Evolutionary conservation across 805 yeast genomes (phyloP).

Genomic region (Debaryomyces maramus): DNA sequence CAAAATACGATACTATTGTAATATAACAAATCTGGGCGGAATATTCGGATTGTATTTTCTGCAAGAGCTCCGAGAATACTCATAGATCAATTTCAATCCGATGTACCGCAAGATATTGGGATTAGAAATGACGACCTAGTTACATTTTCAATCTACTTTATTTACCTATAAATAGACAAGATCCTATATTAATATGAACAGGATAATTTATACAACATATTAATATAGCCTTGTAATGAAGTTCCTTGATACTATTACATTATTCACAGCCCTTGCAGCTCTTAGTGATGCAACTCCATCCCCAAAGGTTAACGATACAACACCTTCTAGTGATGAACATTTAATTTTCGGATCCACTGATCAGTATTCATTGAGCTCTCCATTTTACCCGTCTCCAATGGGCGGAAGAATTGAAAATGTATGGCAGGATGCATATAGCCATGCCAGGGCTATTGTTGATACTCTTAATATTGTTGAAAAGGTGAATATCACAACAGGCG

Average conservation of each 20-base stretch:
- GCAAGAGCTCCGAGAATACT: too few species aligned
- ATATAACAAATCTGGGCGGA: too few species aligned
- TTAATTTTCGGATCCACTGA: constrained; percentile 4
- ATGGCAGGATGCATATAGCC: constrained; percentile 3
- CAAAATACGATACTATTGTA: too few species aligned
- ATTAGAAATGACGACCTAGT: too few species aligned
- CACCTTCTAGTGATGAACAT: background rate
- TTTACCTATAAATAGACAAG: too few species aligned
- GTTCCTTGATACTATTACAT: background rate
- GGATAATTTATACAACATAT: too few species aligned
- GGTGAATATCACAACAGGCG: constrained; percentile 4
- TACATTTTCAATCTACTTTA: too few species aligned
- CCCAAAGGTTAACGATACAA: background rate
- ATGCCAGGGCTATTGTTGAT: constrained; percentile 3
- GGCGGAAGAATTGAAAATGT: constrained; percentile 5
- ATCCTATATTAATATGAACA: too few species aligned
- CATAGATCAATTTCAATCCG: too few species aligned
- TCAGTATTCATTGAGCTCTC: constrained; percentile 3
- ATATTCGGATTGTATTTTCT: too few species aligned
- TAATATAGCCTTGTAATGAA: background rate
- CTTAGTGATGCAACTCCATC: background rate
- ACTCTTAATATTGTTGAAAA: constrained; percentile 4
- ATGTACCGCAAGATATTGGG: too few species aligned
- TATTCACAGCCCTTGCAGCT: background rate
- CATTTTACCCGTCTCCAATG: constrained; percentile 1